A percentile compares a stretch with the other conserved stretches of the same genome.
These are phyloP conservation scores for Hura crepitans DNA, from an alignment of 441 rosid species.

Conservation along the genomic window DNA sequence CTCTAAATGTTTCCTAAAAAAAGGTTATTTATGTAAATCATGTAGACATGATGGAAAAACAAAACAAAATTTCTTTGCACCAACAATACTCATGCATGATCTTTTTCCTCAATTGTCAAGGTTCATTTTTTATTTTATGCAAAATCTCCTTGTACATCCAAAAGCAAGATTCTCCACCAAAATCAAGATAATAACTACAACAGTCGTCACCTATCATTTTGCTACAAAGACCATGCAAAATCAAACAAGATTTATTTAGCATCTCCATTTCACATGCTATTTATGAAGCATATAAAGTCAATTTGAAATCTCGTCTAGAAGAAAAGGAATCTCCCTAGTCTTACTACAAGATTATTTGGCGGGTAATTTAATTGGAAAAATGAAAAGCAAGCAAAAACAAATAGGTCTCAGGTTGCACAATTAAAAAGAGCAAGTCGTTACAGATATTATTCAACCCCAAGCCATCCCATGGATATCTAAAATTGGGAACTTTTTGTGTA, in stretches of 20 bases:
- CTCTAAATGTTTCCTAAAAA: not conserved
- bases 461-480: not conserved
- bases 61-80: not conserved
- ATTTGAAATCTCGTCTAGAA: not conserved
- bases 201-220: not conserved
- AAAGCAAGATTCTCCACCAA: conserved; percentile 1
- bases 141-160: not conserved
- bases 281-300: not conserved
- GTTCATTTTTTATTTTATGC: not conserved
- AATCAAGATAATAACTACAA: conserved; percentile 5
- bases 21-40: not conserved
- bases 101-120: not conserved
- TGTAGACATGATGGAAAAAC: not conserved
- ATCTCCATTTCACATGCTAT: not conserved
- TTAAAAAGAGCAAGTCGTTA: not conserved
- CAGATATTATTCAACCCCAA: not conserved
- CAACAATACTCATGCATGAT: not conserved
- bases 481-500: not conserved
- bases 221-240: not conserved
- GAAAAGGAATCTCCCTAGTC: not conserved
- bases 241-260: conserved; percentile 8
- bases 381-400: not conserved
- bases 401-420: not conserved
- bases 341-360: not conserved
- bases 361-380: not conserved